These are phyloP conservation scores for Lichtheimia corymbifera DNA, from an alignment of 371 early-diverging fungal genomes.

Conservation along the genomic window DNA sequence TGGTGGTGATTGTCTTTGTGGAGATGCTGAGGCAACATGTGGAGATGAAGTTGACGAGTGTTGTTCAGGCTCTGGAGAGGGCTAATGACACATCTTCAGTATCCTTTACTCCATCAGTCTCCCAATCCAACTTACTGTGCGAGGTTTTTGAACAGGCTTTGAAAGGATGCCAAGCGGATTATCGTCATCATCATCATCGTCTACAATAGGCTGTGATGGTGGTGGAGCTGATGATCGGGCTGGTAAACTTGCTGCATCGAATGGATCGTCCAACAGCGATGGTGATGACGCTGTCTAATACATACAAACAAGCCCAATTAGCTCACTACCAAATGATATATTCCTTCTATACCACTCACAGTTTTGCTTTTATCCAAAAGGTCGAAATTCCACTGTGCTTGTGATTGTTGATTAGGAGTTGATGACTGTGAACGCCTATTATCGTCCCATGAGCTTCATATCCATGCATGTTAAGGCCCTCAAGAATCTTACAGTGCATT, in stretches of 20 bases:
- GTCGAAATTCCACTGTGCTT: slow-evolving; percentile 58
- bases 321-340: not conserved
- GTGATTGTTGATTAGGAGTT: slow-evolving; percentile 5
- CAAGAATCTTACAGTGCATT: slow-evolving; percentile 48
- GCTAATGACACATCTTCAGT: not conserved
- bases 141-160: slow-evolving; percentile 20
- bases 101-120: no score
- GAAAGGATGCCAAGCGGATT: slow-evolving; percentile 50
- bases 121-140: not conserved
- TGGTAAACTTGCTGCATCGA: slow-evolving; percentile 31
- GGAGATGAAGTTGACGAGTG: not conserved
- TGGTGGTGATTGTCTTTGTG: not conserved
- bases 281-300: not conserved
- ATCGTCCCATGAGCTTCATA: no score
- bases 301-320: not conserved
- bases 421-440: no score
- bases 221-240: slow-evolving; percentile 14
- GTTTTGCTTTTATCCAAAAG: slow-evolving; percentile 34
- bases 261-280: slow-evolving; percentile 35
- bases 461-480: no score
- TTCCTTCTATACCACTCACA: slow-evolving; percentile 4
- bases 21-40: not conserved
- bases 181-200: slow-evolving; percentile 24
- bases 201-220: not conserved
- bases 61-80: slow-evolving; percentile 2